Conservation (phyloP, 2,329 filamentous ascomycete genomes). For the Curvularia sp. region DNA sequence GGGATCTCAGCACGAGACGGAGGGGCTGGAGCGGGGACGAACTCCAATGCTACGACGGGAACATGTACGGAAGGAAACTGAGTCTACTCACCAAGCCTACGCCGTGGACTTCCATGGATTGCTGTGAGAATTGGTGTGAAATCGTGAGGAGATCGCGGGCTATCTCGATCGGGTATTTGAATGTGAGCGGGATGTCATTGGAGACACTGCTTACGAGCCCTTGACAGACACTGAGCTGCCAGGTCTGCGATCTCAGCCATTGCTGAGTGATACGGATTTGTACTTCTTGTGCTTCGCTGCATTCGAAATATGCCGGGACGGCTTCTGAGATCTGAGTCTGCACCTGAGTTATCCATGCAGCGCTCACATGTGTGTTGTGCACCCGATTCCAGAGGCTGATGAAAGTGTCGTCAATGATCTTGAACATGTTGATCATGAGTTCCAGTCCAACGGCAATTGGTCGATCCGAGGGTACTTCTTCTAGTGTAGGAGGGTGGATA, state of each 20-base stretch:
- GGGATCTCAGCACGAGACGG: conserved; percentile 28
- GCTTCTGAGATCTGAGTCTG: conserved; percentile 61
- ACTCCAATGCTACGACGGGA: conserved; percentile 20
- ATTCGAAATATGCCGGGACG: conserved; percentile 63
- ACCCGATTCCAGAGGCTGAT: conserved; percentile 70
- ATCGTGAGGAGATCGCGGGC: conserved; percentile 67
- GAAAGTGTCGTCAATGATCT: conserved; percentile 69
- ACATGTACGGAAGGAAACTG: conserved; percentile 19
- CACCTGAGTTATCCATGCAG: conserved; percentile 56
- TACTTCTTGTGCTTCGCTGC: conserved; percentile 71
- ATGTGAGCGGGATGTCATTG: conserved; percentile 66
- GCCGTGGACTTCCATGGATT: conserved; percentile 76
- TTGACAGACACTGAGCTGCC: conserved; percentile 73
- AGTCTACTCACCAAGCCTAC: conserved; percentile 69
- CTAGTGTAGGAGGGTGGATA: conserved; percentile 60
- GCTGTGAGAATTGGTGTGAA: conserved; percentile 73
- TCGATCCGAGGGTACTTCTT: conserved; percentile 61
- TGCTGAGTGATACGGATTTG: conserved; percentile 74
- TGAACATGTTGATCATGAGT: conserved; percentile 67
- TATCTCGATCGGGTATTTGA: conserved; percentile 68
- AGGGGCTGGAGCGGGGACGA: conserved; percentile 28
- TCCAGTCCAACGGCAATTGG: conserved; percentile 66
- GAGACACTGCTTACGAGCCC: conserved; percentile 68
- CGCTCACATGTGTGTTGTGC: conserved; percentile 53
- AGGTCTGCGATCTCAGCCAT: conserved; percentile 75